Percentiles rank a stretch among this genome's conserved stretches.
Conservation (phyloP, 768 basidiomycete genomes). For the Lentinula aciculospora region DNA sequence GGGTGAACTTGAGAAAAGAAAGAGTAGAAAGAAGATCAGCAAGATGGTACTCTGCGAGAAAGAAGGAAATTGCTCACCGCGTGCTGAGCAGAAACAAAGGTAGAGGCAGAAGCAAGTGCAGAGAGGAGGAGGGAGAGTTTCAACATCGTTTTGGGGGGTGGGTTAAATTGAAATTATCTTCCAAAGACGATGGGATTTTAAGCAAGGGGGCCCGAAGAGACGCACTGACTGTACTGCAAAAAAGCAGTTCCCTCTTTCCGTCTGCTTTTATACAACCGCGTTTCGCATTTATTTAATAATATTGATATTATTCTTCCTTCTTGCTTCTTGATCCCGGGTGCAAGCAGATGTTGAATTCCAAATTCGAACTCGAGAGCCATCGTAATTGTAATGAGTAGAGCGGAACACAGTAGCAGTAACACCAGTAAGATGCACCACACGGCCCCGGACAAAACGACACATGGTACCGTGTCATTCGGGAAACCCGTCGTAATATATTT, state of each 20-base stretch:
- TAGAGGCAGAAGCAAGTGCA: not conserved
- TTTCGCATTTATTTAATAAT: no score
- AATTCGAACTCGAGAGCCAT: not conserved
- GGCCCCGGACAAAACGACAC: not conserved
- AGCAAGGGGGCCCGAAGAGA: not conserved
- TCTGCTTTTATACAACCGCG: not conserved
- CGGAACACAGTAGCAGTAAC: not conserved
- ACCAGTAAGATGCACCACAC: not conserved
- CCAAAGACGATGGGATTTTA: no score
- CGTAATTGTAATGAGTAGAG: not conserved
- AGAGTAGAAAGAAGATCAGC: not conserved
- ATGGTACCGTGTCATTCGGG: no score
- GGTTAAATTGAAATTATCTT: no score
- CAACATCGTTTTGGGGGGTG: not conserved
- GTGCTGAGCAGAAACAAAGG: slow-evolving; percentile 1
- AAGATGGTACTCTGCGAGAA: not conserved
- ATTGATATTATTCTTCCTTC: no score
- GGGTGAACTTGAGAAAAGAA: slow-evolving; percentile 15
- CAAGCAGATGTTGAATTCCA: not conserved
- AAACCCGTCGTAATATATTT: no score
- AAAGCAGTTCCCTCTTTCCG: not conserved
- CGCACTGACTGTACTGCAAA: not conserved
- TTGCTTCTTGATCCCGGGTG: no score
- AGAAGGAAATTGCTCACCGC: not conserved
- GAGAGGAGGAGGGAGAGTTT: slow-evolving; percentile 1